These are phyloP conservation scores for Penicillium polonicum DNA, from an alignment of 2,329 filamentous ascomycete species.

Conservation along the genomic window DNA sequence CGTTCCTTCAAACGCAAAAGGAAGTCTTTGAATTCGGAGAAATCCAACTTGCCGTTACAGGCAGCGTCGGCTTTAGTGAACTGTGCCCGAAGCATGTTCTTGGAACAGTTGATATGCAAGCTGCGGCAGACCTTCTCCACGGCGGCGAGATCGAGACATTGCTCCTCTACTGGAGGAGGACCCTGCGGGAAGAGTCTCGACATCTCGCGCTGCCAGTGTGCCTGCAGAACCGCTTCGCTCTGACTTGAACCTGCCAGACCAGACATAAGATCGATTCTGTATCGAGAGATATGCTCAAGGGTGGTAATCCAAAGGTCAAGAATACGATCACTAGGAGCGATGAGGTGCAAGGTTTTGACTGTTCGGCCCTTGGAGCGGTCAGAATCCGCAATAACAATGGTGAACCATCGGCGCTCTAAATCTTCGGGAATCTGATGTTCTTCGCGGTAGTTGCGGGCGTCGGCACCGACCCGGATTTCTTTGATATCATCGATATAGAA, in stretches of 20 bases:
- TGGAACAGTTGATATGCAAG: slow-evolving; percentile 86
- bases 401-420: slow-evolving; percentile 76
- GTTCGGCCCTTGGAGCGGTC: slow-evolving; percentile 70
- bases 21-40: slow-evolving; percentile 78
- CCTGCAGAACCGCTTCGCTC: slow-evolving; percentile 74
- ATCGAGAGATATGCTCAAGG: slow-evolving; percentile 77
- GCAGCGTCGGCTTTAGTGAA: slow-evolving; percentile 72
- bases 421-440: slow-evolving; percentile 71
- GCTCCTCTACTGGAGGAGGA: slow-evolving; percentile 54
- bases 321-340: slow-evolving; percentile 70
- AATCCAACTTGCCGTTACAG: slow-evolving; percentile 67
- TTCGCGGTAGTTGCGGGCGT: slow-evolving; percentile 85
- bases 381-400: slow-evolving; percentile 79
- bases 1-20: slow-evolving; percentile 79
- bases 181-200: slow-evolving; percentile 58
- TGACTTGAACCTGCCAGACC: slow-evolving; percentile 75
- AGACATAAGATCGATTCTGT: slow-evolving; percentile 86
- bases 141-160: slow-evolving; percentile 72
- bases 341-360: slow-evolving; percentile 80
- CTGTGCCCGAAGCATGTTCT: slow-evolving; percentile 67
- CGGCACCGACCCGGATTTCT: slow-evolving; percentile 78
- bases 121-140: slow-evolving; percentile 83
- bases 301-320: slow-evolving; percentile 80
- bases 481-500: slow-evolving; percentile 95
- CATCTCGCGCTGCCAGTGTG: slow-evolving; percentile 87